Evolutionary conservation across 1,284 basidiomycete species (phyloP).

Genomic region (Xerocomus nothofagi): DNA sequence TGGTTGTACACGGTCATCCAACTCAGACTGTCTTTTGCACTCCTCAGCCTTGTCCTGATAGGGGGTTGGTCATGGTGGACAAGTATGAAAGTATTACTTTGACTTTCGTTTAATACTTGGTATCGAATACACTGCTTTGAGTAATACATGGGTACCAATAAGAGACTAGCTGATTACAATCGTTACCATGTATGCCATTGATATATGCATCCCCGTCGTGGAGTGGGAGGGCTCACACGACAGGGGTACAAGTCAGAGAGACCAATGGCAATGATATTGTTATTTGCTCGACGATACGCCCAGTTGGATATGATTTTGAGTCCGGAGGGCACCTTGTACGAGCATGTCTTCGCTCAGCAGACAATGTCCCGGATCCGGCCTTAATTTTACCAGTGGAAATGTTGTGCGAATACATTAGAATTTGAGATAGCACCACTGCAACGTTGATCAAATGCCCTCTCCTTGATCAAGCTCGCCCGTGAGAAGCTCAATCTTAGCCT

Average conservation of each 20-base stretch:
- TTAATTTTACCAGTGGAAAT: neutral
- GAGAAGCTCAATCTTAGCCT: conserved; percentile 69
- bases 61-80: conserved; percentile 61
- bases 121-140: neutral
- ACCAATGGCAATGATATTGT: conserved; percentile 17
- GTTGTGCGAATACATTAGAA: conserved; percentile 2
- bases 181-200: conserved; percentile 18
- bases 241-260: neutral
- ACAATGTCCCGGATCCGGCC: neutral
- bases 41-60: conserved; percentile 53
- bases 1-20: conserved; percentile 75
- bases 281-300: conserved; percentile 85
- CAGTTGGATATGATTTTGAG: conserved; percentile 57
- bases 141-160: conserved; percentile 1
- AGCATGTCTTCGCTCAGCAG: conserved; percentile 42
- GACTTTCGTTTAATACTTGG: conserved; percentile 5
- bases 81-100: conserved; percentile 48
- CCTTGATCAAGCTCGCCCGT: conserved; percentile 61
- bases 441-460: conserved; percentile 44
- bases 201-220: conserved; percentile 3
- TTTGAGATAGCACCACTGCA: neutral
- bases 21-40: conserved; percentile 61
- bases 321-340: conserved; percentile 80
- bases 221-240: neutral
- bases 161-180: neutral